phyloP scores from a whole-genome alignment of 1,284 basidiomycete species.

The Rhodotorula sp. region DNA sequence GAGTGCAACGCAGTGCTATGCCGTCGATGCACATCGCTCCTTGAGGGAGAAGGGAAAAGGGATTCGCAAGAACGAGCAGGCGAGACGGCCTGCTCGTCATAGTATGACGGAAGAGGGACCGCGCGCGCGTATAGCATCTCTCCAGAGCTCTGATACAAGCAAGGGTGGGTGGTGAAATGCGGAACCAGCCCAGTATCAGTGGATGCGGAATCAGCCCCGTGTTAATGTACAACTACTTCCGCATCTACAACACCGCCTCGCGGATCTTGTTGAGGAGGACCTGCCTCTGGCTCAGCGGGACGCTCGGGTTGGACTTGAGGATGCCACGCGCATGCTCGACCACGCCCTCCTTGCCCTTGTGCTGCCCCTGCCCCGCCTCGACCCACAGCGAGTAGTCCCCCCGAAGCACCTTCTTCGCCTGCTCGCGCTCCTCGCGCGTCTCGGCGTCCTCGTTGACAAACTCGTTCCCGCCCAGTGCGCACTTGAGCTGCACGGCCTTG shows the following conservation, averaged over 20 bases:
- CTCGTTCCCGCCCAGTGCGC: background rate
- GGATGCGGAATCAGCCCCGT: too few species aligned
- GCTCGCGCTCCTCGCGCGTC: conserved; percentile 12
- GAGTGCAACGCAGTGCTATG: background rate
- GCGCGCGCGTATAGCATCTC: too few species aligned
- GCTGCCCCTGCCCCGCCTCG: background rate
- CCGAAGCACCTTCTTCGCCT: conserved; percentile 15
- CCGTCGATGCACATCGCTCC: too few species aligned
- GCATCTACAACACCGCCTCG: conserved; percentile 2
- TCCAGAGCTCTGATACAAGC: background rate
- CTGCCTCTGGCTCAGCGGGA: conserved; percentile 15
- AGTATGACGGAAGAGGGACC: too few species aligned
- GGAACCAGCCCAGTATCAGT: too few species aligned
- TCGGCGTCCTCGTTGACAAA: conserved; percentile 16
- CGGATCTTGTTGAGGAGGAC: conserved; percentile 26
- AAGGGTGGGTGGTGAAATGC: too few species aligned
- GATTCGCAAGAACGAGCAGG: too few species aligned
- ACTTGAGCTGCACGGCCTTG: conserved; percentile 15
- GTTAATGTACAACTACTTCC: too few species aligned
- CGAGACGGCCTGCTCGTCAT: too few species aligned
- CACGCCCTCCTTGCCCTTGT: conserved; percentile 3
- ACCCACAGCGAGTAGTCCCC: conserved; percentile 28
- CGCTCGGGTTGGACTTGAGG: conserved; percentile 19
- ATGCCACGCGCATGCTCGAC: conserved; percentile 16
- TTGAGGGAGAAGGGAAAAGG: too few species aligned